A percentile compares a stretch with the other conserved stretches of the same genome.
phyloP scores from a whole-genome alignment of 768 basidiomycete species.

The Leccinellum albellum region DNA sequence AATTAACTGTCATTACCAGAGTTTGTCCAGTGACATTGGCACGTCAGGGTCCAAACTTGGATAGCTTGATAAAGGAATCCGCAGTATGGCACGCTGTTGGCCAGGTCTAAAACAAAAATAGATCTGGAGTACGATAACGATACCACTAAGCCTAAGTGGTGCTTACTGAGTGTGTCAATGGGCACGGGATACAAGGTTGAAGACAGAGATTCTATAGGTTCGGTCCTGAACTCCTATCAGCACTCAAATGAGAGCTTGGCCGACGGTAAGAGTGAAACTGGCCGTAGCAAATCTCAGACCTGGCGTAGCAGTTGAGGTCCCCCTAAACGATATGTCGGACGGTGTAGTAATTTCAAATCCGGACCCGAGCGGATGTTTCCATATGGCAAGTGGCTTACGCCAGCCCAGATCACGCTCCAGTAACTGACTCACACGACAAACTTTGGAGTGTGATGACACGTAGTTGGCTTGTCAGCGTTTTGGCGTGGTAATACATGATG shows the following conservation, averaged over 20 bases:
- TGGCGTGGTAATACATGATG: not conserved
- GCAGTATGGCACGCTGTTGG: not conserved
- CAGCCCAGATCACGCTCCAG: not conserved
- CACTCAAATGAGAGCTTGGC: not conserved
- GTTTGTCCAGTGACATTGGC: not conserved
- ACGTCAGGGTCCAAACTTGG: not conserved
- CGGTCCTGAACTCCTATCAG: not conserved
- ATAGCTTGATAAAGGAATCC: not conserved
- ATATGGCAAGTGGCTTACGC: conserved; percentile 8
- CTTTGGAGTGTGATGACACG: not conserved
- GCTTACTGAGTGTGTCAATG: not conserved
- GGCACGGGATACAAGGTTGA: not conserved
- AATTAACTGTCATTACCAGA: not conserved
- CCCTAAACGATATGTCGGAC: not conserved
- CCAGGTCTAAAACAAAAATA: not conserved
- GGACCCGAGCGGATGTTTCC: not conserved
- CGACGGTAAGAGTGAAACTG: not conserved
- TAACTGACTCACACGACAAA: not conserved
- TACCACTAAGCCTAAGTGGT: no score
- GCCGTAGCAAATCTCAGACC: not conserved
- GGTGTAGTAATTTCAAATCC: conserved; percentile 7
- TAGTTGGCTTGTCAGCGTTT: not conserved
- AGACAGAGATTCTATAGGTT: not conserved
- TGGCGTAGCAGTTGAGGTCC: not conserved
- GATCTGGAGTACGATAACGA: not conserved